Evolutionary conservation across 352 stramenopile genomes (phyloP), one percentile per base, ranked within the genome.

Genomic region (Globisporangium splendens): DNA sequence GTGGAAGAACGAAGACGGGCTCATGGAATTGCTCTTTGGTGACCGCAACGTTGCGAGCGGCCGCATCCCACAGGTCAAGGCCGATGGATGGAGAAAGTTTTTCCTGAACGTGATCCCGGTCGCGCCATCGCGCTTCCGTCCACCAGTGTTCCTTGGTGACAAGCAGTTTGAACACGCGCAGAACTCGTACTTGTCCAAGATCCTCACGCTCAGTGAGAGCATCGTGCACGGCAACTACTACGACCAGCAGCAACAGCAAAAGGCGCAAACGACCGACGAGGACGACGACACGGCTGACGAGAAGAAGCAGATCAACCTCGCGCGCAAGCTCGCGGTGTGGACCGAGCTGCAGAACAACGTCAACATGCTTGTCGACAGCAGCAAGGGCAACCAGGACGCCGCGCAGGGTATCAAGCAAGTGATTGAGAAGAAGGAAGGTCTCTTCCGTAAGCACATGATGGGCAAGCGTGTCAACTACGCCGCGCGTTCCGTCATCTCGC

Each of bases 401-500:
- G 72, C 81, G 2, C 83, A 89, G 49, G 97, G 96, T 54, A 98
- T 99, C 65, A 91, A 96, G 48, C 97, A 99, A 73, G 68, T 99
- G 46, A 95, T 99, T 50, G 98, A 99, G 78, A 98, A 98, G 74
- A 99, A 99, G 73, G 96, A 99, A 73, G 98, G 98, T 63, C 86
- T 99, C 13, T 99, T 99, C 75, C 95, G 98, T 41, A 99, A 99
- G 75, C 82, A 95, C 66, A 96, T 96, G 88, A 96, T 96, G 88
- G 98, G 98, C 49, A 99, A 99, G 82, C 96, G 98, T 62, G 98
- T 99, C 20, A 99, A 99, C 79, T 99, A 98, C 75, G 96, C 96
- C 0, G 98, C 97, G 60, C 93, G 98, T 8, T 99, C 95, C 12
- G 97, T 99, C 56, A 99, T 99, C 71, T 99, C 96, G 49, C 97